Percentiles rank a stretch among this genome's conserved stretches.
These are phyloP conservation scores for Phytophthora macrochlamydospora DNA, from an alignment of 352 stramenopile species.

Conservation along the genomic window DNA sequence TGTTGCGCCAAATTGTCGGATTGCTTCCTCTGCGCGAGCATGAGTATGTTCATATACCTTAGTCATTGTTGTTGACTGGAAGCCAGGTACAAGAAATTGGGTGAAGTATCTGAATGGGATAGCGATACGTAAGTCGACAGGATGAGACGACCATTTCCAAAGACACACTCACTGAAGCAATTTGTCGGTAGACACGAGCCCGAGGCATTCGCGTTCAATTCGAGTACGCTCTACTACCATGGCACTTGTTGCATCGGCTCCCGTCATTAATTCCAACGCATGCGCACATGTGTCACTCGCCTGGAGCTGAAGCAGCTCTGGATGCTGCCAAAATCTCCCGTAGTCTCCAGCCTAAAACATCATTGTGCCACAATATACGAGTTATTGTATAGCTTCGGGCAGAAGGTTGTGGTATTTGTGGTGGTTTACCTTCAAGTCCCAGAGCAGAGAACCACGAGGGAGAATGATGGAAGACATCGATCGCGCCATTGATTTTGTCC, in stretches of 20 bases:
- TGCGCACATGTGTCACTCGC: constrained; percentile 35
- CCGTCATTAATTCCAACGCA: constrained; percentile 41
- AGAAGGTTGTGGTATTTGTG: not conserved
- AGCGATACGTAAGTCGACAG: not conserved
- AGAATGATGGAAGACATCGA: constrained; percentile 27
- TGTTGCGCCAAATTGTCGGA: constrained; percentile 35
- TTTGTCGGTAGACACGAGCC: constrained; percentile 44
- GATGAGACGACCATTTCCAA: not conserved
- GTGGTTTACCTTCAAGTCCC: constrained; percentile 28
- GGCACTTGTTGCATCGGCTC: constrained; percentile 10
- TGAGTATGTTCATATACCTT: constrained; percentile 46
- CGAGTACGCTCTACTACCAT: constrained; percentile 29
- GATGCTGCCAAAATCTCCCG: constrained; percentile 49
- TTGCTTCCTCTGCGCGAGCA: constrained; percentile 43
- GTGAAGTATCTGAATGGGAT: constrained; percentile 38
- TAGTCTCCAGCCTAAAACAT: constrained; percentile 44
- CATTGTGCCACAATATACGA: not conserved
- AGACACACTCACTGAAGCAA: constrained; percentile 40
- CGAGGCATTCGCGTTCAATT: constrained; percentile 18
- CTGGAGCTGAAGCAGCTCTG: constrained; percentile 28
- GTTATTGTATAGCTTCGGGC: no score
- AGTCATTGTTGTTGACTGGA: constrained; percentile 12
- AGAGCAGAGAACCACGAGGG: constrained; percentile 25
- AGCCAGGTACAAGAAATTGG: constrained; percentile 25
- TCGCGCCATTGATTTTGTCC: constrained; percentile 24